Conservation (phyloP, 495 filamentous ascomycete species). For the Podospora tetraspora region DNA sequence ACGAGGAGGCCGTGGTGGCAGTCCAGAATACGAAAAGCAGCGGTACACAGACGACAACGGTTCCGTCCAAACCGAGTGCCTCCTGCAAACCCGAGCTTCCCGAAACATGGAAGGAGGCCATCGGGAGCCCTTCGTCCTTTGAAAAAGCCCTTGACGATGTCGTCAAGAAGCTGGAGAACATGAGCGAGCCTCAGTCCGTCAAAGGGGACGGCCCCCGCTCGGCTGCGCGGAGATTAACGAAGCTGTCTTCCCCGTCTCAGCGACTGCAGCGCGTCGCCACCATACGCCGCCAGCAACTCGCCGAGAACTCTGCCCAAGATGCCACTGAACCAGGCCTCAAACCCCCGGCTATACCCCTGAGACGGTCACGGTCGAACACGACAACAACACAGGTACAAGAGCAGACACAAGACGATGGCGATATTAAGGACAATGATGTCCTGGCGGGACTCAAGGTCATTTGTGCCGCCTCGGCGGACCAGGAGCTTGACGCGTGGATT, state of each 20-base stretch:
- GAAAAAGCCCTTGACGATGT: conserved; percentile 36
- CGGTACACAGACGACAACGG: neutral
- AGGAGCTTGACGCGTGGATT: conserved; percentile 41
- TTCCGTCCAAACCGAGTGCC: conserved; percentile 10
- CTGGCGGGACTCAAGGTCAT: conserved; percentile 46
- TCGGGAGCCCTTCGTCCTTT: conserved; percentile 30
- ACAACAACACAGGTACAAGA: neutral
- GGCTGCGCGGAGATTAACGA: conserved; percentile 6
- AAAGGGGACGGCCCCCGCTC: neutral
- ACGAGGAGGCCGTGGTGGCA: neutral
- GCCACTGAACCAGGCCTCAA: neutral
- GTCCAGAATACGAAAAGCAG: conserved; percentile 1
- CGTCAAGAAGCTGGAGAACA: conserved; percentile 29
- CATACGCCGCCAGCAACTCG: conserved; percentile 16
- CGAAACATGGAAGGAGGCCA: conserved; percentile 29
- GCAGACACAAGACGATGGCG: conserved; percentile 27
- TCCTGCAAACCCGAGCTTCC: conserved; percentile 23
- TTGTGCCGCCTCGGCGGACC: conserved; percentile 44
- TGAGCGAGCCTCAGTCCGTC: conserved; percentile 21
- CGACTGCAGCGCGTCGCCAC: conserved; percentile 17
- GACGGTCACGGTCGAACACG: neutral
- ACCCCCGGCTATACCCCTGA: neutral
- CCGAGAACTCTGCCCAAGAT: neutral
- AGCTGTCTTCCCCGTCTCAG: conserved; percentile 13
- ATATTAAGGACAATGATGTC: conserved; percentile 39